Evolutionary conservation across 768 basidiomycete genomes (phyloP).

Genomic region (Hebeloma cylindrosporum): DNA sequence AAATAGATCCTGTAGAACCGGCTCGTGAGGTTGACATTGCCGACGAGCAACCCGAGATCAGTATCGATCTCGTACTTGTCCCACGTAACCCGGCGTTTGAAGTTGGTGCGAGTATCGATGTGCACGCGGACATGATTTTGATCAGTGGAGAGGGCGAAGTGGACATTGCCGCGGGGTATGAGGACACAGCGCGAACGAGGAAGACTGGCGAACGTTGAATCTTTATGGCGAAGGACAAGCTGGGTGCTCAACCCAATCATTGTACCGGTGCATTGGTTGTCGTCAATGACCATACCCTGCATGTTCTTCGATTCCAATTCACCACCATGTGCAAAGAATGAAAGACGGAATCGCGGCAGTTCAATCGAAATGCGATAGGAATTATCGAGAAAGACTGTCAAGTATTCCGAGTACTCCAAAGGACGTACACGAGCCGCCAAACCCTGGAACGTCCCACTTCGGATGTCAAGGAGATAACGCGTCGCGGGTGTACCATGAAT

Average conservation of each 20-base stretch:
- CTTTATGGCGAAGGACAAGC: conserved; percentile 35
- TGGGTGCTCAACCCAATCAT: conserved; percentile 44
- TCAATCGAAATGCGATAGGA: conserved; percentile 23
- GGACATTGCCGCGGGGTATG: conserved; percentile 37
- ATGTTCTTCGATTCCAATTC: conserved; percentile 41
- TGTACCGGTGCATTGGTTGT: conserved; percentile 40
- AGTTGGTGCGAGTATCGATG: conserved; percentile 27
- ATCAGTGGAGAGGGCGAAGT: conserved; percentile 16
- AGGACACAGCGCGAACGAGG: conserved; percentile 32
- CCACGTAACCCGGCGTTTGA: conserved; percentile 17
- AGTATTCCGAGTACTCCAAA: conserved; percentile 14
- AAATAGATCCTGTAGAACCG: conserved; percentile 41
- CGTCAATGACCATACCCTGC: conserved; percentile 41
- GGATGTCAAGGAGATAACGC: conserved; percentile 24
- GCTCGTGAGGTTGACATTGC: conserved; percentile 28
- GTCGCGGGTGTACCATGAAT: conserved; percentile 6
- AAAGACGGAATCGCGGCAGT: conserved; percentile 41
- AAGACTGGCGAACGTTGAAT: conserved; percentile 12
- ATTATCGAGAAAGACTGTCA: conserved; percentile 14
- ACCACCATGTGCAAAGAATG: conserved; percentile 36
- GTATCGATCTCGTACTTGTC: conserved; percentile 34
- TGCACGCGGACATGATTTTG: conserved; percentile 22
- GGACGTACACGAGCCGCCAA: conserved; percentile 14
- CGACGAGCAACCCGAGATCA: conserved; percentile 31
- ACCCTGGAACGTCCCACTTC: conserved; percentile 17